These are phyloP conservation scores for Gaeumannomyces sp. DNA, from an alignment of 2,329 filamentous ascomycete species.

Conservation along the genomic window DNA sequence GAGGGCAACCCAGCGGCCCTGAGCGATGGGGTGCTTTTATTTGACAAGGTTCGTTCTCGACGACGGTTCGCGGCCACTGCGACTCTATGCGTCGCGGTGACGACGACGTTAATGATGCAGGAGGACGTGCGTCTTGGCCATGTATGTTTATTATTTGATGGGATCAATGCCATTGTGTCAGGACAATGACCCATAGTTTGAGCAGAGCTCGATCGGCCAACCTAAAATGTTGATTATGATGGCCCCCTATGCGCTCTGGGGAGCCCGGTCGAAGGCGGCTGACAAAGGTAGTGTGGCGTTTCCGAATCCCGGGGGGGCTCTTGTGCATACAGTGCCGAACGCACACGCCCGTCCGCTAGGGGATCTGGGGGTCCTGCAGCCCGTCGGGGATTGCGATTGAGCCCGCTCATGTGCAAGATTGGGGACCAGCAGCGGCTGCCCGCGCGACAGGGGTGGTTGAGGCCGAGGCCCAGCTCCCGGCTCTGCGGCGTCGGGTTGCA, in stretches of 20 bases:
- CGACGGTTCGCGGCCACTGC: not conserved
- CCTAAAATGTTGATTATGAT: not conserved
- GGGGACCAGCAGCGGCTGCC: no score
- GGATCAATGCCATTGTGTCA: not conserved
- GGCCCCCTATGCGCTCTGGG: no score
- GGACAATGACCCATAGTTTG: not conserved
- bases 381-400: not conserved
- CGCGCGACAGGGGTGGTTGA: no score
- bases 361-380: not conserved
- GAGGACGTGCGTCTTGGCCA: not conserved
- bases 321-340: not conserved
- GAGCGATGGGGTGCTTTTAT: not conserved
- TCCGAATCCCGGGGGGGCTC: not conserved
- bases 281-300: not conserved
- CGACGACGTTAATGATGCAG: conserved; percentile 7
- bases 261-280: no score
- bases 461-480: no score
- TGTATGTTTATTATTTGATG: not conserved
- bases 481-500: not conserved
- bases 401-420: not conserved
- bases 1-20: not conserved
- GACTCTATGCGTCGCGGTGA: conserved; percentile 8
- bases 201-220: not conserved
- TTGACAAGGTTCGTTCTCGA: conserved; percentile 5
- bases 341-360: not conserved